Evolutionary conservation across 192 early-diverging fungal species (phyloP).

Genomic region (Chytriomyces confervae): DNA sequence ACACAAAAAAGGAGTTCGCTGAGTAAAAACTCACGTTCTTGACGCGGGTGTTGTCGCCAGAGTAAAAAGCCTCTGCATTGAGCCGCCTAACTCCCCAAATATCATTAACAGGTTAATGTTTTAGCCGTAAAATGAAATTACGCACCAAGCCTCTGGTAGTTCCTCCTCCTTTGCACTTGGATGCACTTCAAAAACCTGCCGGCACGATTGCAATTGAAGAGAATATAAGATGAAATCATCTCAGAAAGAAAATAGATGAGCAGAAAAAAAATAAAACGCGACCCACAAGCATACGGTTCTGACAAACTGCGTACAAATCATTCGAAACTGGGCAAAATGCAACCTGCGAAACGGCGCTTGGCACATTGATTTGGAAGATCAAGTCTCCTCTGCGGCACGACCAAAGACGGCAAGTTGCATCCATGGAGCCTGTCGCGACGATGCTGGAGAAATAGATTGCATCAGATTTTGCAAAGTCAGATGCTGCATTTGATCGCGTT

Average conservation of each 20-base stretch:
- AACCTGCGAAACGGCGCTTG: constrained; percentile 48
- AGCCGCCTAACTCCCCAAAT: constrained; percentile 8
- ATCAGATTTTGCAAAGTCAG: neutral
- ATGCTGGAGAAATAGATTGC: constrained; percentile 38
- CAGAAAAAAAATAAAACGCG: too few relatives aligned
- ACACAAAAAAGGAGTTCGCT: too few relatives aligned
- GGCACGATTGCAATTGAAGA: too few relatives aligned
- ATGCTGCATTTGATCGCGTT: neutral
- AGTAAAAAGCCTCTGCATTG: constrained; percentile 9
- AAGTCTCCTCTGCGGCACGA: constrained; percentile 59
- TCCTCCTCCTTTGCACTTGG: constrained; percentile 57
- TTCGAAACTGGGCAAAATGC: constrained; percentile 36
- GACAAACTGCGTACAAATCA: constrained; percentile 49
- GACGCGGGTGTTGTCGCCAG: constrained; percentile 20
- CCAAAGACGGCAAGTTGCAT: constrained; percentile 63
- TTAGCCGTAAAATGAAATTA: too few relatives aligned
- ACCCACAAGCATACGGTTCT: constrained; percentile 55
- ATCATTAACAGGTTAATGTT: too few relatives aligned
- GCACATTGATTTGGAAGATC: constrained; percentile 68
- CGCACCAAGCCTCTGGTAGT: constrained; percentile 55
- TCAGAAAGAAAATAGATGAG: too few relatives aligned
- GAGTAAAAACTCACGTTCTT: constrained; percentile 6
- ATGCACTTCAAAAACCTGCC: constrained; percentile 53
- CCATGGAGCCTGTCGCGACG: constrained; percentile 61
- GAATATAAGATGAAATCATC: too few relatives aligned